Conservation (phyloP, 2,329 filamentous ascomycete genomes). For the Diplodia sapinea region DNA sequence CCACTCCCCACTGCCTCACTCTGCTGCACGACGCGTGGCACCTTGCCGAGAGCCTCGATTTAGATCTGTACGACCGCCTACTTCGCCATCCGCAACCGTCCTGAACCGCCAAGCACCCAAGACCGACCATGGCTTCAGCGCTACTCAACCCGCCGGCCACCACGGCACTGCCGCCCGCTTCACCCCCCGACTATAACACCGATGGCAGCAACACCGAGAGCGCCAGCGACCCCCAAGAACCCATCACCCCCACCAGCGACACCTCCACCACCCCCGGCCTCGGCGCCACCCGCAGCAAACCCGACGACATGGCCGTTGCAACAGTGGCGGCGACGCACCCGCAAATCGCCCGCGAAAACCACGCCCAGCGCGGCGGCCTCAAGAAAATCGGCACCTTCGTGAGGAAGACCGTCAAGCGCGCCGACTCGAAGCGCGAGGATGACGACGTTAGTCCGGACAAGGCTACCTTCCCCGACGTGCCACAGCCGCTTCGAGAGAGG, state of each 20-base stretch:
- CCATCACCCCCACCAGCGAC: slow-evolving; percentile 48
- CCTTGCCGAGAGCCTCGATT: too few species aligned
- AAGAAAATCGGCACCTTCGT: slow-evolving; percentile 41
- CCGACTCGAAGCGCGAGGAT: slow-evolving; percentile 24
- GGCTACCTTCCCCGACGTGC: neutral
- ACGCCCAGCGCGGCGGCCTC: slow-evolving; percentile 15
- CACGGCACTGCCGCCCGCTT: neutral
- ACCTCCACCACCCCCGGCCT: slow-evolving; percentile 24
- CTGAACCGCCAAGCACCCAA: slow-evolving; percentile 14
- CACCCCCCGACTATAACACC: slow-evolving; percentile 20
- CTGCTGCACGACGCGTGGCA: slow-evolving; percentile 9
- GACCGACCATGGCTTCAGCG: slow-evolving; percentile 4
- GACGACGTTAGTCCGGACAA: neutral
- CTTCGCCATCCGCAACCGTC: neutral
- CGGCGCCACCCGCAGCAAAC: slow-evolving; percentile 19
- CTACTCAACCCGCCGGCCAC: neutral
- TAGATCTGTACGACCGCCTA: neutral
- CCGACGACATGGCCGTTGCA: slow-evolving; percentile 38
- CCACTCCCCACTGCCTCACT: neutral
- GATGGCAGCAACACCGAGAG: slow-evolving; percentile 47
- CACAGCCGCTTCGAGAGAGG: neutral
- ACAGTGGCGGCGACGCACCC: slow-evolving; percentile 15
- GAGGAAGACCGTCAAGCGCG: slow-evolving; percentile 42
- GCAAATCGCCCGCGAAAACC: slow-evolving; percentile 4
- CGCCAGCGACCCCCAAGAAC: slow-evolving; percentile 48